Evolutionary conservation across 495 filamentous ascomycete genomes (phyloP).

Genomic region (Neurospora tetrasperma): DNA sequence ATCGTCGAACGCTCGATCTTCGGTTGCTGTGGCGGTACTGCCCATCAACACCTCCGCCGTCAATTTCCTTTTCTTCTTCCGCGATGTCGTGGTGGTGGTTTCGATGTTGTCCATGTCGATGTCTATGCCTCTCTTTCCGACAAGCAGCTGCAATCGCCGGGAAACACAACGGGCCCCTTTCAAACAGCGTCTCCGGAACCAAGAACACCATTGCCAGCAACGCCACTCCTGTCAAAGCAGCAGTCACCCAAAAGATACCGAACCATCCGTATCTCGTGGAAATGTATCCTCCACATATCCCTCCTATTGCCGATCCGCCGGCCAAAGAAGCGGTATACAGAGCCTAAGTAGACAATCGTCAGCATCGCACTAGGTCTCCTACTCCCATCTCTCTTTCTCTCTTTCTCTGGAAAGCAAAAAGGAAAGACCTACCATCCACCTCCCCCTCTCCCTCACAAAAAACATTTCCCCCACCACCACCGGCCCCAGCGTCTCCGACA

Average conservation of each 20-base stretch:
- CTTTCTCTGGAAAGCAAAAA: too few relatives aligned
- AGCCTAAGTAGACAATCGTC: conserved; percentile 22
- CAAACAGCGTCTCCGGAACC: conserved; percentile 47
- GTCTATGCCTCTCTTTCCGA: background rate
- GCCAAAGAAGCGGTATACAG: conserved; percentile 44
- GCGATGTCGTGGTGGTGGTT: background rate
- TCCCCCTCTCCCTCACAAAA: conserved; percentile 40
- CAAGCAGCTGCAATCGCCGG: conserved; percentile 1
- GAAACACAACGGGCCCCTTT: conserved; percentile 16
- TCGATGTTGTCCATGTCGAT: background rate
- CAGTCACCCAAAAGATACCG: conserved; percentile 35
- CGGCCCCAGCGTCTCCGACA: conserved; percentile 44
- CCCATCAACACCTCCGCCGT: background rate
- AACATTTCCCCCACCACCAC: conserved; percentile 45
- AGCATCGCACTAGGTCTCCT: background rate
- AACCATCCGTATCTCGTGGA: conserved; percentile 31
- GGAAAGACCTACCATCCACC: conserved; percentile 31
- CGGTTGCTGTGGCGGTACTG: background rate
- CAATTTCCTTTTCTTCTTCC: background rate
- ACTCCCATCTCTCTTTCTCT: background rate
- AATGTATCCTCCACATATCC: conserved; percentile 41
- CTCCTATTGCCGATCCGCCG: conserved; percentile 37
- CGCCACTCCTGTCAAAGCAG: conserved; percentile 25
- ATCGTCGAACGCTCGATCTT: conserved; percentile 8
- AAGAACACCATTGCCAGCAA: conserved; percentile 32